phyloP scores from a whole-genome alignment of 768 basidiomycete species.

The Boletus pseudopeckii region DNA sequence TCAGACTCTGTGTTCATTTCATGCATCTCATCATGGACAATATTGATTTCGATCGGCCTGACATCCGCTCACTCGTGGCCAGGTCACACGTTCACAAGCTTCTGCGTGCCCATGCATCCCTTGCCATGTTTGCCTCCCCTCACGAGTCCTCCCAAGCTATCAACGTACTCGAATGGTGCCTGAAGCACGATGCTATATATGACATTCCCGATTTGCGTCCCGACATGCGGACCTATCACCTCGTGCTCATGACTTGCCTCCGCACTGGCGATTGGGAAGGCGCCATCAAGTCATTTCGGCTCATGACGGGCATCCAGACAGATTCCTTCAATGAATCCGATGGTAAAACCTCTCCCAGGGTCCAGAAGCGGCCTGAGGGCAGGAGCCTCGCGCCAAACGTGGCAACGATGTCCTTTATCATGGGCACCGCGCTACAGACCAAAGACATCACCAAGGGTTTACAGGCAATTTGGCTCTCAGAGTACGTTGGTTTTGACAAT shows the following conservation, averaged over 20 bases:
- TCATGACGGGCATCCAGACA: conserved; percentile 66
- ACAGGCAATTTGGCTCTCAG: conserved; percentile 59
- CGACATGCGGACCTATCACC: conserved; percentile 46
- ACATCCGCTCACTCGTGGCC: conserved; percentile 42
- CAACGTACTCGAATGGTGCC: conserved; percentile 65
- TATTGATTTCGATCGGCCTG: conserved; percentile 17
- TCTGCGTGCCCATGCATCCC: conserved; percentile 47
- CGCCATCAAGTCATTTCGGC: conserved; percentile 55
- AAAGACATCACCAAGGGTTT: conserved; percentile 49
- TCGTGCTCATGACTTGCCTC: conserved; percentile 65
- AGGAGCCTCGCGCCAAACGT: conserved; percentile 46
- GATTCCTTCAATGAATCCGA: conserved; percentile 44
- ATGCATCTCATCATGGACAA: conserved; percentile 54
- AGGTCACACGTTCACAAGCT: conserved; percentile 58
- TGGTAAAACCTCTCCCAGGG: conserved; percentile 37
- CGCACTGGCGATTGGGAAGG: conserved; percentile 59
- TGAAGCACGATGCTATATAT: conserved; percentile 49
- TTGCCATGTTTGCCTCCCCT: conserved; percentile 39
- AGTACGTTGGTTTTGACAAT: conserved; percentile 41
- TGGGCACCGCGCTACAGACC: conserved; percentile 56
- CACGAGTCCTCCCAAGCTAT: conserved; percentile 47
- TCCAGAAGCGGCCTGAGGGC: conserved; percentile 42
- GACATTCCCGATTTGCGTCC: conserved; percentile 41
- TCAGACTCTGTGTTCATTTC: conserved; percentile 52
- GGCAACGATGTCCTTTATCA: conserved; percentile 53